These are phyloP conservation scores for Pisolithus sp. DNA, from an alignment of 768 basidiomycete species.

Conservation along the genomic window DNA sequence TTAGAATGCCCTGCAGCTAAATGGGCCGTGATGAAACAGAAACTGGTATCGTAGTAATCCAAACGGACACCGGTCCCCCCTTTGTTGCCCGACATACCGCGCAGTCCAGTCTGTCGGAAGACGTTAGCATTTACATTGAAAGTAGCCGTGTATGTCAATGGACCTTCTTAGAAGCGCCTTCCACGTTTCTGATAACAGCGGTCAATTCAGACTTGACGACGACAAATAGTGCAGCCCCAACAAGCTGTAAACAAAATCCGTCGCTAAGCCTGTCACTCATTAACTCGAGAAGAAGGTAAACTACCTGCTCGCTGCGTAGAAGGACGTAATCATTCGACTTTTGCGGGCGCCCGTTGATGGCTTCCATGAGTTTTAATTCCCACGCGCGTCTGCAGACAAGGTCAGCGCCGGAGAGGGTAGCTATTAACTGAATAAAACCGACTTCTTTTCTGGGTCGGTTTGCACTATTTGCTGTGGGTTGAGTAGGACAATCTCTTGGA, in stretches of 20 bases:
- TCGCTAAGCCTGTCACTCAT: not conserved
- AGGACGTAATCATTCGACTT: slow-evolving; percentile 74
- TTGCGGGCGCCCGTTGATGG: slow-evolving; percentile 63
- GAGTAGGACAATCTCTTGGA: slow-evolving; percentile 96
- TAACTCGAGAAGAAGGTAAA: not conserved
- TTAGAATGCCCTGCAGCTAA: slow-evolving; percentile 94
- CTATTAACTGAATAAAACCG: slow-evolving; percentile 7
- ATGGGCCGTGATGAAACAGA: slow-evolving; percentile 95
- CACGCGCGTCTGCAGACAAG: slow-evolving; percentile 61
- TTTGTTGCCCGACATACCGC: slow-evolving; percentile 96
- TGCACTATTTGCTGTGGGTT: slow-evolving; percentile 98
- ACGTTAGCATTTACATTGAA: slow-evolving; percentile 1
- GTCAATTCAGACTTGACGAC: slow-evolving; percentile 75
- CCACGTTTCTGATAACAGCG: slow-evolving; percentile 82
- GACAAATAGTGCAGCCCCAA: slow-evolving; percentile 88
- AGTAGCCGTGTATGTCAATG: not conserved
- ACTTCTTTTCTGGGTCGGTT: slow-evolving; percentile 91
- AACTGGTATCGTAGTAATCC: slow-evolving; percentile 83
- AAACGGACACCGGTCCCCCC: slow-evolving; percentile 93
- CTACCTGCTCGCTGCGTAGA: slow-evolving; percentile 87
- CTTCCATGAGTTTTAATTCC: slow-evolving; percentile 78
- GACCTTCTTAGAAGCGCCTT: slow-evolving; percentile 88
- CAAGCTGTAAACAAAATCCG: slow-evolving; percentile 50
- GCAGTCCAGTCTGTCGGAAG: slow-evolving; percentile 61
- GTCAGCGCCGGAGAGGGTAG: not conserved